A percentile compares a stretch with the other conserved stretches of the same genome.
Evolutionary conservation across 345 rosid species (phyloP).

Genomic region (Brassica napus): DNA sequence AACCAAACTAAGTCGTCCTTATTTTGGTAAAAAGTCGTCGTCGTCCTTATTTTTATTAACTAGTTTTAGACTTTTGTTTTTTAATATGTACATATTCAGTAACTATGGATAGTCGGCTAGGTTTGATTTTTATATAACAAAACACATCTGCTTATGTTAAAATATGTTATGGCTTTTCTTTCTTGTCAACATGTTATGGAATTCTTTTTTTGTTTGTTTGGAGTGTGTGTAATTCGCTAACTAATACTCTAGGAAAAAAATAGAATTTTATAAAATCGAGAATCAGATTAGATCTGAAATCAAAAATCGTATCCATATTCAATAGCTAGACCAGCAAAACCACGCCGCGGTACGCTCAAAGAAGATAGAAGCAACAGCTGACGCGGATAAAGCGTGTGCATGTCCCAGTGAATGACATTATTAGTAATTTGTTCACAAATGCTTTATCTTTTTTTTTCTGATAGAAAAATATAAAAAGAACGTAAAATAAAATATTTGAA

Average conservation of each 20-base stretch:
- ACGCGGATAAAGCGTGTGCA: slow-evolving; percentile 33
- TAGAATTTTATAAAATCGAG: not conserved
- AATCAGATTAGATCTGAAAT: too few relatives aligned
- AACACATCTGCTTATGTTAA: not conserved
- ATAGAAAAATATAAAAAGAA: not conserved
- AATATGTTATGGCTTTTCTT: not conserved
- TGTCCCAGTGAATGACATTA: slow-evolving; percentile 1
- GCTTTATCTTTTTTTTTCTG: not conserved
- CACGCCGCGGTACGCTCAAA: too few relatives aligned
- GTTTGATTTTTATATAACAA: not conserved
- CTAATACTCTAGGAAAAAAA: not conserved
- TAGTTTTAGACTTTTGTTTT: slow-evolving; percentile 3
- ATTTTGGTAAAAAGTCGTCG: too few relatives aligned
- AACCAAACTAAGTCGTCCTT: slow-evolving; percentile 18
- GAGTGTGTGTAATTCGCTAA: not conserved
- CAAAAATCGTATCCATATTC: too few relatives aligned
- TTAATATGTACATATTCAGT: slow-evolving; percentile 13
- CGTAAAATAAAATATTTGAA: not conserved
- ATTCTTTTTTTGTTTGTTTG: not conserved
- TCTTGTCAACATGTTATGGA: not conserved
- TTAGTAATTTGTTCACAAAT: not conserved
- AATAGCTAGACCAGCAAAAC: too few relatives aligned
- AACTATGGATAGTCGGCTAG: slow-evolving; percentile 1
- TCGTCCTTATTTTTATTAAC: not conserved
- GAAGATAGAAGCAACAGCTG: not conserved